Conservation (phyloP, 306 rosid species). For the Cucumis cinereus region DNA sequence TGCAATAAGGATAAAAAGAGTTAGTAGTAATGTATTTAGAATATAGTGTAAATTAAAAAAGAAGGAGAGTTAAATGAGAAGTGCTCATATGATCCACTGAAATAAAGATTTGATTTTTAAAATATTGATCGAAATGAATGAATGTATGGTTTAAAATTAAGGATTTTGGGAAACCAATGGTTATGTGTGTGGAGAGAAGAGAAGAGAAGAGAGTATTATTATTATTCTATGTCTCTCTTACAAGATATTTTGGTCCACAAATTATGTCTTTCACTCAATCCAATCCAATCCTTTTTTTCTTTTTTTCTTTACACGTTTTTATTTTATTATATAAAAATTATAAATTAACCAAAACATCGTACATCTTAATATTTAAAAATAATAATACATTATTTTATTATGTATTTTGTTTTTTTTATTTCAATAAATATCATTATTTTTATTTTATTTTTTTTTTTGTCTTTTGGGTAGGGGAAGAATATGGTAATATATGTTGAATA, state of each 20-base stretch:
- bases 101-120: not conserved
- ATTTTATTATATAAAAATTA: not conserved
- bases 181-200: not conserved
- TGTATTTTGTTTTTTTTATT: not conserved
- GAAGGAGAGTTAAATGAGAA: too few relatives aligned
- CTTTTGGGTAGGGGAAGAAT: not conserved
- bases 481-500: not conserved
- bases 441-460: not conserved
- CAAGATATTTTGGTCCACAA: slow-evolving; percentile 7
- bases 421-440: not conserved
- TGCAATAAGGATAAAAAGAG: too few relatives aligned
- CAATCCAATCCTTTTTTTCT: not conserved
- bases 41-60: too few relatives aligned
- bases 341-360: not conserved
- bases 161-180: not conserved
- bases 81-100: not conserved
- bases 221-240: not conserved
- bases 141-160: not conserved
- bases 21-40: too few relatives aligned
- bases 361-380: not conserved
- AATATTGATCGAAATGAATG: not conserved
- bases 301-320: not conserved
- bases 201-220: not conserved
- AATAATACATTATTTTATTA: not conserved
- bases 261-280: not conserved